Evolutionary conservation across 2,329 filamentous ascomycete species (phyloP).

Genomic region (Pseudocercospora macadamiae): DNA sequence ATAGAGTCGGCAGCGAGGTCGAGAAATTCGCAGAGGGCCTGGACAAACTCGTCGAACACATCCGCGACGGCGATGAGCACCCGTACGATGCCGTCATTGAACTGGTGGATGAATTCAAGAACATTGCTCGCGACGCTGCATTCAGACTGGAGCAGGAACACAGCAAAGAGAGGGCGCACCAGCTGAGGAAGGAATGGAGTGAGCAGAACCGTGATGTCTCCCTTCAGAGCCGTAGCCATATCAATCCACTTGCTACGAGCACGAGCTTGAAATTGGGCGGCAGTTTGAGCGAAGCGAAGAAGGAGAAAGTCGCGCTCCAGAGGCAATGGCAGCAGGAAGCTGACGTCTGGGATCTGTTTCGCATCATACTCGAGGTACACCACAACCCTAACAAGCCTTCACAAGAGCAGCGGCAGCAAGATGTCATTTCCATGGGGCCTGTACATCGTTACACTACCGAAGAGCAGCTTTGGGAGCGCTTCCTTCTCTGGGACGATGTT

Average conservation of each 20-base stretch:
- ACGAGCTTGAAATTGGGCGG: conserved; percentile 7
- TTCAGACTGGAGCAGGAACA: conserved; percentile 49
- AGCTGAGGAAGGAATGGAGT: conserved; percentile 42
- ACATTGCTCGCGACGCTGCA: conserved; percentile 57
- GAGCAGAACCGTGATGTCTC: conserved; percentile 16
- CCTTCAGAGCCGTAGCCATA: conserved; percentile 14
- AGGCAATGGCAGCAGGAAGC: conserved; percentile 77
- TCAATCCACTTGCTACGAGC: conserved; percentile 21
- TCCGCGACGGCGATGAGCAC: conserved; percentile 47
- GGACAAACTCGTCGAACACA: conserved; percentile 67
- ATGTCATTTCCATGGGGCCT: conserved; percentile 36
- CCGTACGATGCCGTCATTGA: conserved; percentile 64
- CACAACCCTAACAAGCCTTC: conserved; percentile 51
- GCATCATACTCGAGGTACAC: conserved; percentile 68
- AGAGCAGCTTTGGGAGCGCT: conserved; percentile 70
- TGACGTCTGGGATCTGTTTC: conserved; percentile 87
- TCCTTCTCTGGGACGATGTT: conserved; percentile 70
- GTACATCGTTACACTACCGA: conserved; percentile 60
- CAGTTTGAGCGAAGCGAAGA: conserved; percentile 28
- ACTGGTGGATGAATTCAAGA: conserved; percentile 54
- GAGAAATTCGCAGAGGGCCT: conserved; percentile 83
- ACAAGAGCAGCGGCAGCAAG: conserved; percentile 27
- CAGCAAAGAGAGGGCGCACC: conserved; percentile 42
- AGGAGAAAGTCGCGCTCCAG: conserved; percentile 53
- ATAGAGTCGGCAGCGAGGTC: conserved; percentile 76